These are phyloP conservation scores for Talaromyces sp. DNA, from an alignment of 2,329 filamentous ascomycete species.

Conservation along the genomic window DNA sequence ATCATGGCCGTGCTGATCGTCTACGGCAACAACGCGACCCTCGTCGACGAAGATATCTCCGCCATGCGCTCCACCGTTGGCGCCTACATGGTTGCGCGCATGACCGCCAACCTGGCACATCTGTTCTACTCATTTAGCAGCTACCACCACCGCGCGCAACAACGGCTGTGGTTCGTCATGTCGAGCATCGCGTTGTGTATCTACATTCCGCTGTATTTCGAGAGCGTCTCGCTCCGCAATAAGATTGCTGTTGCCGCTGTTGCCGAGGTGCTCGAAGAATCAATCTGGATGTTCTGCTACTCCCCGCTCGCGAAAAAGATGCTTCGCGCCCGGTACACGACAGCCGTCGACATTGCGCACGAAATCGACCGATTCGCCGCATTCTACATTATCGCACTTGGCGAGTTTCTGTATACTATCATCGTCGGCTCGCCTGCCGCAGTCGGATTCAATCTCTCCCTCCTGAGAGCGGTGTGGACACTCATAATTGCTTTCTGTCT, in stretches of 20 bases:
- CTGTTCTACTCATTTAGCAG: slow-evolving; percentile 46
- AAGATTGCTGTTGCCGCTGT: slow-evolving; percentile 46
- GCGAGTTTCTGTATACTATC: slow-evolving; percentile 50
- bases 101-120: slow-evolving; percentile 39
- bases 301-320: slow-evolving; percentile 45
- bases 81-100: slow-evolving; percentile 47
- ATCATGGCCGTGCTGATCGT: slow-evolving; percentile 51
- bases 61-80: slow-evolving; percentile 48
- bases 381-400: slow-evolving; percentile 53
- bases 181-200: slow-evolving; percentile 44
- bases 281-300: slow-evolving; percentile 45
- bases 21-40: slow-evolving; percentile 49
- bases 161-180: slow-evolving; percentile 44
- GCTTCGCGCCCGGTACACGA: slow-evolving; percentile 45
- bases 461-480: slow-evolving; percentile 48
- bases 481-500: slow-evolving; percentile 51
- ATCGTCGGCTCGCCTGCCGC: slow-evolving; percentile 49
- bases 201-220: slow-evolving; percentile 46
- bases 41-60: slow-evolving; percentile 43
- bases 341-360: slow-evolving; percentile 50
- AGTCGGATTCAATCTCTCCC: slow-evolving; percentile 43
- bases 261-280: slow-evolving; percentile 44
- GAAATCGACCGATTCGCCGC: slow-evolving; percentile 51
- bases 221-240: slow-evolving; percentile 37
- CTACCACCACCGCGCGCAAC: slow-evolving; percentile 48